phyloP scores from a whole-genome alignment of 2,329 filamentous ascomycete genomes.

The Beauveria varroae region DNA sequence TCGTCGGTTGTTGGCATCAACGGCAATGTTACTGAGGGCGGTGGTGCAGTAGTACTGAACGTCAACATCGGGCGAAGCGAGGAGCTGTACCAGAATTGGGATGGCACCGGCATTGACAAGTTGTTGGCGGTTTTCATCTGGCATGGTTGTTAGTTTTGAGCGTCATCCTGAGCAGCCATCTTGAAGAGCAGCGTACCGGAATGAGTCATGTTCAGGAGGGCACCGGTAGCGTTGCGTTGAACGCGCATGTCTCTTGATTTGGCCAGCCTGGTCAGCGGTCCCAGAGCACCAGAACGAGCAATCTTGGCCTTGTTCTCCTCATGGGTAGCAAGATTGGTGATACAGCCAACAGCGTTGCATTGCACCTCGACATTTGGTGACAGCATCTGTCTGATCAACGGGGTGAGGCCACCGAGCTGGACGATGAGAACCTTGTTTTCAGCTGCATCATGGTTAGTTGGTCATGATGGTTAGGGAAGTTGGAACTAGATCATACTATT shows the following conservation, averaged over 20 bases:
- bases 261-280: constrained; percentile 81
- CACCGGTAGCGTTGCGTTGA: constrained; percentile 93
- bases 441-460: constrained; percentile 50
- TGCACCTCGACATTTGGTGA: constrained; percentile 97
- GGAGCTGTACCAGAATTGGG: constrained; percentile 88
- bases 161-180: neutral
- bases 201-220: constrained; percentile 97
- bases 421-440: constrained; percentile 98
- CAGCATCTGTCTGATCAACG: constrained; percentile 96
- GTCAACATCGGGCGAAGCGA: constrained; percentile 88
- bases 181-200: constrained; percentile 56
- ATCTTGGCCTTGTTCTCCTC: constrained; percentile 99
- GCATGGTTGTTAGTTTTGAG: constrained; percentile 16
- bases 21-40: constrained; percentile 95
- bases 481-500: constrained; percentile 62
- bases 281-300: constrained; percentile 85
- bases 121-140: constrained; percentile 96
- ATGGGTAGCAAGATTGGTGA: constrained; percentile 95
- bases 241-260: constrained; percentile 99
- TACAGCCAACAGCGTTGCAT: constrained; percentile 97
- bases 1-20: constrained; percentile 84
- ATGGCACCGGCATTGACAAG: constrained; percentile 97
- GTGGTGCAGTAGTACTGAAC: constrained; percentile 99
- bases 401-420: constrained; percentile 78
- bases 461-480: constrained; percentile 18